Evolutionary conservation across 2,329 filamentous ascomycete species (phyloP).

Genomic region (Elsinoe arachidis): DNA sequence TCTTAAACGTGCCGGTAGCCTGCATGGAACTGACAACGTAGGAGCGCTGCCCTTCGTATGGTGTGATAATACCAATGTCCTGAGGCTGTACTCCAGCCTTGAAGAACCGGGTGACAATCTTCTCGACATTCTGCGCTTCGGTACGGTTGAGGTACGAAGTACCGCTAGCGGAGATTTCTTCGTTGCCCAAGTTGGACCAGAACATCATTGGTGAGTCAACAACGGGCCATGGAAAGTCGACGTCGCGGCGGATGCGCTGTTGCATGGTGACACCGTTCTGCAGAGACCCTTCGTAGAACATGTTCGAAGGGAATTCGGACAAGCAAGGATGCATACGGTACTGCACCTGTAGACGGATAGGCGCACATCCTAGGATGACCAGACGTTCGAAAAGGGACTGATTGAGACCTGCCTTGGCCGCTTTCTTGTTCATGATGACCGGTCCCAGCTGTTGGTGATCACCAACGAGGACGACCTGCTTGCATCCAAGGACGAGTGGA

Average conservation of each 20-base stretch:
- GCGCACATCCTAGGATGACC: conserved; percentile 80
- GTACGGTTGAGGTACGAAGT: conserved; percentile 98
- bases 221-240: conserved; percentile 97
- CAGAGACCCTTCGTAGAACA: conserved; percentile 97
- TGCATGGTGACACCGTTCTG: conserved; percentile 93
- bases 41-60: conserved; percentile 95
- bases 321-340: conserved; percentile 99
- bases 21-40: conserved; percentile 99
- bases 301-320: conserved; percentile 95
- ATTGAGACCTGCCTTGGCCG: conserved; percentile 92
- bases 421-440: conserved; percentile 99
- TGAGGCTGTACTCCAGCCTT: conserved; percentile 92
- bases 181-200: conserved; percentile 95
- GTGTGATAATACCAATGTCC: conserved; percentile 95
- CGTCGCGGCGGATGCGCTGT: conserved; percentile 79
- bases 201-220: conserved; percentile 98
- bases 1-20: conserved; percentile 92
- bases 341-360: conserved; percentile 90
- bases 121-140: conserved; percentile 94
- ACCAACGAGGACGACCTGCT: conserved; percentile 96
- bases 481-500: conserved; percentile 89
- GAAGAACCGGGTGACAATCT: conserved; percentile 97
- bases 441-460: conserved; percentile 97
- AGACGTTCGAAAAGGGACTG: conserved; percentile 97
- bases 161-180: conserved; percentile 95